These are phyloP conservation scores for Blastomyces parvus DNA, from an alignment of 2,329 filamentous ascomycete genomes.

Conservation along the genomic window DNA sequence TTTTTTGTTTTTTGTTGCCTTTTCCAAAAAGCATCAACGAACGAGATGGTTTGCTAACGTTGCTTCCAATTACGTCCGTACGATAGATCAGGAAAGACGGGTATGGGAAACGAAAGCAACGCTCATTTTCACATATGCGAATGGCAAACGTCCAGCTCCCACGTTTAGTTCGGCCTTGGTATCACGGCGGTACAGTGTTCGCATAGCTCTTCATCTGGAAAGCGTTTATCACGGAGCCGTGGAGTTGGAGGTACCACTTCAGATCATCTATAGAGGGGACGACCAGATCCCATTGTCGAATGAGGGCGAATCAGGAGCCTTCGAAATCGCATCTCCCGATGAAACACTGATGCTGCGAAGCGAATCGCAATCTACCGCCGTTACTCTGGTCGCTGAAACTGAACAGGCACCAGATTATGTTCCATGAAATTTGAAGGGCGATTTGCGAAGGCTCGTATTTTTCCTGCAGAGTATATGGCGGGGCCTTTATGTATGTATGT, in stretches of 20 bases:
- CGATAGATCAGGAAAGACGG: neutral
- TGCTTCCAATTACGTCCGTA: neutral
- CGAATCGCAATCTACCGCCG: neutral
- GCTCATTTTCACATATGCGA: conserved; percentile 2
- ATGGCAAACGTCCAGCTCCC: conserved; percentile 5
- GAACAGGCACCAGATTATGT: conserved; percentile 2
- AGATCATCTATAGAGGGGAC: conserved; percentile 8
- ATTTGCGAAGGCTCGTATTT: neutral
- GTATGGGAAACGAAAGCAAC: conserved; percentile 8
- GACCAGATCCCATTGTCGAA: neutral
- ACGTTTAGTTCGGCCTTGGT: conserved; percentile 10
- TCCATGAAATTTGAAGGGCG: neutral
- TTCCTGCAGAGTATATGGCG: neutral
- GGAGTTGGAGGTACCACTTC: conserved; percentile 9
- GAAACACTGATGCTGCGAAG: neutral
- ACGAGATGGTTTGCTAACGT: neutral
- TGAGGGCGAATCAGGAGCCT: neutral
- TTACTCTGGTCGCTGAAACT: neutral
- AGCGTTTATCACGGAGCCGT: conserved; percentile 1
- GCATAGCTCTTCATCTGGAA: conserved; percentile 8
- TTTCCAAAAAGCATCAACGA: neutral
- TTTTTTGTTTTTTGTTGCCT: neutral
- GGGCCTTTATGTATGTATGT: neutral
- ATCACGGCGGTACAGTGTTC: conserved; percentile 11
- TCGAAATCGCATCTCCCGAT: neutral